These are phyloP conservation scores for Sphaerulina musiva DNA, from an alignment of 2,329 filamentous ascomycete genomes.

Conservation along the genomic window DNA sequence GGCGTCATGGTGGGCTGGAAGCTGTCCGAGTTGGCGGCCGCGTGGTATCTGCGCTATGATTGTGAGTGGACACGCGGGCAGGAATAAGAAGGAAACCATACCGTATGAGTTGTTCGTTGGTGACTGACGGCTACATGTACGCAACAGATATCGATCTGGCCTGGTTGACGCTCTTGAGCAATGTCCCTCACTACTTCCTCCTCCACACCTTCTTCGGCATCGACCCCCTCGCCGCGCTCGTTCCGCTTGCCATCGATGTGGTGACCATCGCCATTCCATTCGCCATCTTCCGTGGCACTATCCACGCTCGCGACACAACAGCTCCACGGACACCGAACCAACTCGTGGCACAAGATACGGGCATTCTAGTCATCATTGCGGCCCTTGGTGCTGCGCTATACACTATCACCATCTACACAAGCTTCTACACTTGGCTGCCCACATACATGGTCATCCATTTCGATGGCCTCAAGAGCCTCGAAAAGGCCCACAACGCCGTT, in stretches of 20 bases:
- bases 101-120: neutral
- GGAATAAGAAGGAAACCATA: neutral
- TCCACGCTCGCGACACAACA: conserved; percentile 52
- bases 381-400: conserved; percentile 68
- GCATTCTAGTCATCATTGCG: conserved; percentile 58
- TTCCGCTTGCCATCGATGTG: conserved; percentile 61
- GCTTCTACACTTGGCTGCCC: conserved; percentile 65
- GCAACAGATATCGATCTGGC: conserved; percentile 39
- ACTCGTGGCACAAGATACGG: conserved; percentile 51
- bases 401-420: conserved; percentile 62
- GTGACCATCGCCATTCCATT: conserved; percentile 67
- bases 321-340: conserved; percentile 43
- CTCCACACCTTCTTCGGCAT: conserved; percentile 72
- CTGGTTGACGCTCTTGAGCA: conserved; percentile 54
- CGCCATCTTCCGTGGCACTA: conserved; percentile 62
- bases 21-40: conserved; percentile 60
- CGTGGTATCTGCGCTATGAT: conserved; percentile 70
- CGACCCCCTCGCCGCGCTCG: conserved; percentile 53
- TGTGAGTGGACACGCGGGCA: conserved; percentile 42
- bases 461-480: conserved; percentile 60
- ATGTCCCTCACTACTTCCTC: conserved; percentile 70
- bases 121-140: conserved; percentile 7
- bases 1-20: conserved; percentile 51
- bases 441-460: conserved; percentile 69
- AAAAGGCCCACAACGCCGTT: conserved; percentile 58